A percentile compares a stretch with the other conserved stretches of the same genome.
These are phyloP conservation scores for Meyerozyma elateridarum DNA, from an alignment of 1,139 yeast genomes.

Conservation along the genomic window DNA sequence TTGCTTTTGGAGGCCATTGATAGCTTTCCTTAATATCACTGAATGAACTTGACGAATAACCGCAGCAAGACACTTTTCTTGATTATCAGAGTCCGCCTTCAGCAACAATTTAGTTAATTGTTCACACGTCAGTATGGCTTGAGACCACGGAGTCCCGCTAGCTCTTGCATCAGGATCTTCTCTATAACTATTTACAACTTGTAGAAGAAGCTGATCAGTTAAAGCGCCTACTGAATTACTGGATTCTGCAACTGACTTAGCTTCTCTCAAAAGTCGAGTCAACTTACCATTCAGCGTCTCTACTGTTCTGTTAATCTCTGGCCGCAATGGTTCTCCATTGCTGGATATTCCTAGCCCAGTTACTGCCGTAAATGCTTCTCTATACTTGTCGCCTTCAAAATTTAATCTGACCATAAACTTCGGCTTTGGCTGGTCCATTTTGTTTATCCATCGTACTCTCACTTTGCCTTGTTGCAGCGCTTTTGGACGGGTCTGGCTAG, in stretches of 20 bases:
- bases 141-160: too few species aligned
- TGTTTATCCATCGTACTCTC: conserved; percentile 31
- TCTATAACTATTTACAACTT: too few species aligned
- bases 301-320: too few species aligned
- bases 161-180: too few species aligned
- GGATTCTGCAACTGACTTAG: too few species aligned
- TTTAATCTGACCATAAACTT: conserved; percentile 28
- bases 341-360: conserved; percentile 23
- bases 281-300: background rate
- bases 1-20: background rate
- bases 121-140: background rate
- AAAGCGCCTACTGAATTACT: too few species aligned
- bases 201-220: conserved; percentile 1
- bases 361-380: conserved; percentile 9
- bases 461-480: conserved; percentile 1
- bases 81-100: too few species aligned
- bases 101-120: background rate
- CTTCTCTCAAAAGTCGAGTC: background rate
- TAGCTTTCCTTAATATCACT: background rate
- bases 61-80: too few species aligned
- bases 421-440: conserved; percentile 24
- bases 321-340: too few species aligned
- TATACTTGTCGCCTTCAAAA: conserved; percentile 17
- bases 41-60: background rate
- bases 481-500: conserved; percentile 4